phyloP scores from a whole-genome alignment of 805 yeast species.

The Lipomyces japonicus region DNA sequence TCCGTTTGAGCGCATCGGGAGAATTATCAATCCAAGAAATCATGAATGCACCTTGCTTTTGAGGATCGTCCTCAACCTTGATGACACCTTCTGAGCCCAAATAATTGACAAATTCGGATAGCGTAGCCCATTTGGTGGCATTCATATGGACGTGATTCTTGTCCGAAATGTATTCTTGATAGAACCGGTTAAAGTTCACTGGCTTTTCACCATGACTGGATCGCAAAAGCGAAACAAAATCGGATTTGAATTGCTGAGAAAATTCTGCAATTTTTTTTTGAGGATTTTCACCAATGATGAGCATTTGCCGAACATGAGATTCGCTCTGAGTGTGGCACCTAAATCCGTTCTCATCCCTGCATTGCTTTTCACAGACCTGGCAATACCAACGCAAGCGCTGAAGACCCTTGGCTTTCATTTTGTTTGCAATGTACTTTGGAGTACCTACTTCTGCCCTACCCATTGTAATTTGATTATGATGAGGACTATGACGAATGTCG shows the following conservation, averaged over 20 bases:
- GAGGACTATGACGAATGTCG: no score
- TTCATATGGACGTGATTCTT: conserved; percentile 86
- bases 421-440: conserved; percentile 68
- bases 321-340: conserved; percentile 84
- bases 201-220: conserved; percentile 76
- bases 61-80: conserved; percentile 41
- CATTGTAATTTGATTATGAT: no score
- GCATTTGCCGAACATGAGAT: conserved; percentile 61
- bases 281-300: conserved; percentile 45
- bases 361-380: conserved; percentile 84
- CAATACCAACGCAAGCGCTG: conserved; percentile 87
- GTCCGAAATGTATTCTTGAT: conserved; percentile 83
- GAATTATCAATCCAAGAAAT: conserved; percentile 57
- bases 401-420: conserved; percentile 76
- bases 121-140: conserved; percentile 73
- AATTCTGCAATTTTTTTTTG: conserved; percentile 50
- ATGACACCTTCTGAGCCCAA: conserved; percentile 57
- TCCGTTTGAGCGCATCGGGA: conserved; percentile 45
- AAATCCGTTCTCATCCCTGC: conserved; percentile 94
- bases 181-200: conserved; percentile 77
- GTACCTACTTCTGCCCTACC: conserved; percentile 59
- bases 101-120: conserved; percentile 63
- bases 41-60: conserved; percentile 39
- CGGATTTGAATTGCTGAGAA: conserved; percentile 56
- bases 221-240: conserved; percentile 60